Conservation (phyloP, 148 eudicot species). For the Diospyros kaki region DNA sequence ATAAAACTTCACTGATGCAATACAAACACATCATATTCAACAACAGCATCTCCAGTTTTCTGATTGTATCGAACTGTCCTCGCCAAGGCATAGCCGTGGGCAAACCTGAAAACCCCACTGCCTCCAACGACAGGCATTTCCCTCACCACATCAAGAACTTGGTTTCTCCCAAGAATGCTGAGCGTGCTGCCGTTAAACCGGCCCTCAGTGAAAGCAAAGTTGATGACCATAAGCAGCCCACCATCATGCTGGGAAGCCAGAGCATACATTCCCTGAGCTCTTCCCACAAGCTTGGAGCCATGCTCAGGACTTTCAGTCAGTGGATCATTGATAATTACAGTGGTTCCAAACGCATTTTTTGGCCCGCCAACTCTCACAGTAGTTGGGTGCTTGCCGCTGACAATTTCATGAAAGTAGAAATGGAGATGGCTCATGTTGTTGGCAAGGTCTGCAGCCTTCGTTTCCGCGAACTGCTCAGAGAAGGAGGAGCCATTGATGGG, state of each 20-base stretch:
- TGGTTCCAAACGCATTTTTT: conserved; percentile 36
- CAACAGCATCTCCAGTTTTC: conserved; percentile 47
- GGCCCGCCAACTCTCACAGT: conserved; percentile 37
- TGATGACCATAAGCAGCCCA: conserved; percentile 38
- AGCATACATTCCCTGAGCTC: conserved; percentile 59
- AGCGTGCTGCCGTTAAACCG: conserved; percentile 43
- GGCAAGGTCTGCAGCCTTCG: neutral
- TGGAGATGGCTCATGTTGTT: conserved; percentile 38
- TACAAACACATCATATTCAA: conserved; percentile 45
- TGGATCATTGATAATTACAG: conserved; percentile 38
- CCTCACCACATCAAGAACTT: conserved; percentile 20
- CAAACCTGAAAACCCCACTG: conserved; percentile 43
- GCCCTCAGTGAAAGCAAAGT: conserved; percentile 31
- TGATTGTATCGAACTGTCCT: conserved; percentile 26
- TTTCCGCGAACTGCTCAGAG: conserved; percentile 2
- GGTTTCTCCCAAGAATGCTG: conserved; percentile 44
- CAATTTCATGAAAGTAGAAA: conserved; percentile 54
- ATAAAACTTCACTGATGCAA: conserved; percentile 12
- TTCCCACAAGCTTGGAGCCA: conserved; percentile 39
- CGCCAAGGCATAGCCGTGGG: conserved; percentile 44
- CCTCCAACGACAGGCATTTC: conserved; percentile 63
- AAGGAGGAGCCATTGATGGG: neutral
- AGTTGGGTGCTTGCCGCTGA: conserved; percentile 42
- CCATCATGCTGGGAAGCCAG: conserved; percentile 19
- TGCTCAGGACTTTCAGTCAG: conserved; percentile 35